Conservation (phyloP, 208 protist species). For the Acanthamoeba healyi region DNA sequence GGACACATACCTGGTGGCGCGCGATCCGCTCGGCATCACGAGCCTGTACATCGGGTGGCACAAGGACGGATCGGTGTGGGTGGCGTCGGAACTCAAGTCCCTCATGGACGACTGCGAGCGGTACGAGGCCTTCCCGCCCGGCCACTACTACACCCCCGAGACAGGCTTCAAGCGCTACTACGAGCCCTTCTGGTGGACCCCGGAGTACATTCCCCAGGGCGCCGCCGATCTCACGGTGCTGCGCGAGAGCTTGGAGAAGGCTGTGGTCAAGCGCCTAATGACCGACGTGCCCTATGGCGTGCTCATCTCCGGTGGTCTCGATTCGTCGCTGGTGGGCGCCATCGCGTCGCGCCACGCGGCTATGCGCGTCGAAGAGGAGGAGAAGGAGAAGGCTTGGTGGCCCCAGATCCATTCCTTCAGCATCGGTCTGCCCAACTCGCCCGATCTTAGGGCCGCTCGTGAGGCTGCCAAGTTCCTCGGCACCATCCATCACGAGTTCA, state of each 20-base stretch:
- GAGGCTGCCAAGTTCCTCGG: constrained; percentile 91
- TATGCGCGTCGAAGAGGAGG: constrained; percentile 81
- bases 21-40: constrained; percentile 93
- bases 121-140: constrained; percentile 91
- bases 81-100: constrained; percentile 92
- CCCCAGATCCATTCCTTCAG: constrained; percentile 92
- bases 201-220: constrained; percentile 47
- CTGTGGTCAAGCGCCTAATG: constrained; percentile 87
- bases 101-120: constrained; percentile 89
- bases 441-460: constrained; percentile 92
- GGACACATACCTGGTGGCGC: constrained; percentile 87
- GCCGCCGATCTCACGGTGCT: constrained; percentile 63
- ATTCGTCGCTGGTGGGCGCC: constrained; percentile 90
- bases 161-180: constrained; percentile 79
- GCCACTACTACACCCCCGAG: constrained; percentile 87
- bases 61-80: constrained; percentile 91
- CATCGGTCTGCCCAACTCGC: constrained; percentile 92
- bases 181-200: constrained; percentile 75
- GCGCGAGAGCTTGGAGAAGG: constrained; percentile 77
- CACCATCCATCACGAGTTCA: constrained; percentile 93
- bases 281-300: constrained; percentile 92
- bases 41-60: constrained; percentile 84
- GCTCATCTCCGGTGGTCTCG: constrained; percentile 92
- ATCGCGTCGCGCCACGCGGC: constrained; percentile 86
- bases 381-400: constrained; percentile 85